Conservation (phyloP, 768 basidiomycete species). For the Podaxis pistillaris region DNA sequence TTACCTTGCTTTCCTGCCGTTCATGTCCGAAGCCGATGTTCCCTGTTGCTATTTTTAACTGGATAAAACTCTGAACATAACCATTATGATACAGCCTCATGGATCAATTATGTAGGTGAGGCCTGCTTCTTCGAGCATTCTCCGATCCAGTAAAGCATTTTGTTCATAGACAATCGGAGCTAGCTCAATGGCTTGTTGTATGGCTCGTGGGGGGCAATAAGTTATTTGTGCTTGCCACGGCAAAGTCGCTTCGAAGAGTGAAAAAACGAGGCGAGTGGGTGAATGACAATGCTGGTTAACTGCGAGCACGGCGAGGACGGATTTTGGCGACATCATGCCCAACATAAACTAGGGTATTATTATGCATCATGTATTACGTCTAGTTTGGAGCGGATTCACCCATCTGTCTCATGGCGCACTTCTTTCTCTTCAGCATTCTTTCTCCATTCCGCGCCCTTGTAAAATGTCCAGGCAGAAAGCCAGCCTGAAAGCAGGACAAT, state of each 20-base stretch:
- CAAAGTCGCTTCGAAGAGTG: neutral
- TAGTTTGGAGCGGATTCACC: neutral
- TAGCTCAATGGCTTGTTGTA: neutral
- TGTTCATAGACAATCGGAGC: neutral
- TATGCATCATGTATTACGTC: neutral
- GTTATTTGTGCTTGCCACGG: neutral
- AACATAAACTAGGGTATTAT: too few relatives aligned
- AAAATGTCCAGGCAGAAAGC: slow-evolving; percentile 57
- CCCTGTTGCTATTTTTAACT: neutral
- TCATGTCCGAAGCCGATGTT: neutral
- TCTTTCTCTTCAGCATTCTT: slow-evolving; percentile 45
- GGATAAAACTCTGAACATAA: neutral
- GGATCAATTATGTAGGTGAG: neutral
- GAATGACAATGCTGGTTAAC: too few relatives aligned
- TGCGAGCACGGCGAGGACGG: too few relatives aligned
- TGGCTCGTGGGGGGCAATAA: neutral
- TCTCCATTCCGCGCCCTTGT: slow-evolving; percentile 63
- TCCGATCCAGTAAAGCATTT: neutral
- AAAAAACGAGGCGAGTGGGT: neutral
- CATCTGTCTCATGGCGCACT: neutral
- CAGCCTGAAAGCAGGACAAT: slow-evolving; percentile 52
- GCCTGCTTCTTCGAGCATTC: neutral
- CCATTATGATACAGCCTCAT: neutral
- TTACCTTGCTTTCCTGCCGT: neutral
- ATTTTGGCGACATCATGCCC: too few relatives aligned